Base-by-base conservation (phyloP, 192 early-diverging fungal species). In the Coemansia umbellata region DNA sequence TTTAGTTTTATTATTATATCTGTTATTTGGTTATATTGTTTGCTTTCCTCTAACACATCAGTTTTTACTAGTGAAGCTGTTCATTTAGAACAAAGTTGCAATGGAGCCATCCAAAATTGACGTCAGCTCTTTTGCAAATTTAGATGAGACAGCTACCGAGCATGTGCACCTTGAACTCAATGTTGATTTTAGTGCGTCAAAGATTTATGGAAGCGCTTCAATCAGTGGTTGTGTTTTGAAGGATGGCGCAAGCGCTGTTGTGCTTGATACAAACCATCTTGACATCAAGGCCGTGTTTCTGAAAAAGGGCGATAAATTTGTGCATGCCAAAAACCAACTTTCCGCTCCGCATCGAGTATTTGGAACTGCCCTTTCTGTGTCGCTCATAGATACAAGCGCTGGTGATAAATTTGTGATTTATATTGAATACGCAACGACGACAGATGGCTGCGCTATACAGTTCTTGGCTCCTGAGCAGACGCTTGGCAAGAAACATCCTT, bases 381-480 rank as follows among this genome's bases (percentile, higher is more conserved):
- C 69, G n/a, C 66, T 94, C 27, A 63, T 65, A 13, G 33, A 53
- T 27, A 24, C 73, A 15, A 53, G 81, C 50, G 60, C 60, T 28
- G 63, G 65, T 33, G 77, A 69, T 17, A 65, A 78, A 44, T 63
- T 87, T 54, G 69, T 78, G 45, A 57, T 97, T 41, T 47, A 53
- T 1, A 79, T 97, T 55, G 73, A 63, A 19, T 98, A 96, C 59
- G 59, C 78, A 8, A 97, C 94, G 27, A 90, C 89, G 2, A 55
- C 79, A 37, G 74, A 89, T 51, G 87, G 91, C 67, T 85, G 90
- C 26, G 97, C 97, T 19, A 76, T 89, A 17, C 95, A 98, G 80
- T 99, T 92, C 79, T 78, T 99, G 58, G 81, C 81, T 28, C 90
- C 92, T 1, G 83, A 81, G 82, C 97, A 97, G 75, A 99, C 97